phyloP scores from a whole-genome alignment of 345 rosid species.

The Gossypium herbaceum region DNA sequence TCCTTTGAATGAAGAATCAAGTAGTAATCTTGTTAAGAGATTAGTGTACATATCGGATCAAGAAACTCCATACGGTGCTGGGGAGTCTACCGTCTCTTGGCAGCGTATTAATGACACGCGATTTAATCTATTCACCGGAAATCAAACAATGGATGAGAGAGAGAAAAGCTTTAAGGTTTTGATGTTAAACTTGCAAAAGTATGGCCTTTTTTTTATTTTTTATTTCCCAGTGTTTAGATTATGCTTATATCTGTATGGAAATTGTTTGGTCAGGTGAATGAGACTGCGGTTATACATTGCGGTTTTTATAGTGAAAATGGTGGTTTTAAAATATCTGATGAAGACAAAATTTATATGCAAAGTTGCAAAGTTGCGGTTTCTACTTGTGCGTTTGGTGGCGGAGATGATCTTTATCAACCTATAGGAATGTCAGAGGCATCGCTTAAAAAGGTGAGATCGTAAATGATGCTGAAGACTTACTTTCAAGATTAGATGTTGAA shows the following conservation, averaged over 20 bases:
- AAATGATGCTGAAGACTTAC: conserved; percentile 11
- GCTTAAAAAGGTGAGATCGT: conserved; percentile 54
- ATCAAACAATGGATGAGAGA: conserved; percentile 74
- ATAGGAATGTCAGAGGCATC: conserved; percentile 79
- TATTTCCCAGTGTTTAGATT: neutral
- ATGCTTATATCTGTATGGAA: conserved; percentile 3
- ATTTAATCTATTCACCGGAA: conserved; percentile 80
- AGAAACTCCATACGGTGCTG: conserved; percentile 21
- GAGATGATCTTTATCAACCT: conserved; percentile 92
- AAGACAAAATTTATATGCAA: conserved; percentile 63
- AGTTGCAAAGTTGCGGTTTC: conserved; percentile 66
- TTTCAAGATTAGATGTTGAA: conserved; percentile 7
- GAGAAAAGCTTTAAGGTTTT: conserved; percentile 76
- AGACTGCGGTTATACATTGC: conserved; percentile 61
- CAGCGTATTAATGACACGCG: conserved; percentile 41
- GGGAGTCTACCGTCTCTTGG: conserved; percentile 18
- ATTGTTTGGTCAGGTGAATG: conserved; percentile 50
- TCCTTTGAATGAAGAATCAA: conserved; percentile 36
- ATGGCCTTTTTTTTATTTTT: neutral
- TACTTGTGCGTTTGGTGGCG: conserved; percentile 97
- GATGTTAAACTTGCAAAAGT: neutral
- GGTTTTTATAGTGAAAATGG: conserved; percentile 82
- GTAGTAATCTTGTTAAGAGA: conserved; percentile 45
- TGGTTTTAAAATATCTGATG: conserved; percentile 62
- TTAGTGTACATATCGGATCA: conserved; percentile 50